A percentile compares a stretch with the other conserved stretches of the same genome.
phyloP scores from a whole-genome alignment of 2,329 filamentous ascomycete genomes.

The Rhexocercosporidium sp. region DNA sequence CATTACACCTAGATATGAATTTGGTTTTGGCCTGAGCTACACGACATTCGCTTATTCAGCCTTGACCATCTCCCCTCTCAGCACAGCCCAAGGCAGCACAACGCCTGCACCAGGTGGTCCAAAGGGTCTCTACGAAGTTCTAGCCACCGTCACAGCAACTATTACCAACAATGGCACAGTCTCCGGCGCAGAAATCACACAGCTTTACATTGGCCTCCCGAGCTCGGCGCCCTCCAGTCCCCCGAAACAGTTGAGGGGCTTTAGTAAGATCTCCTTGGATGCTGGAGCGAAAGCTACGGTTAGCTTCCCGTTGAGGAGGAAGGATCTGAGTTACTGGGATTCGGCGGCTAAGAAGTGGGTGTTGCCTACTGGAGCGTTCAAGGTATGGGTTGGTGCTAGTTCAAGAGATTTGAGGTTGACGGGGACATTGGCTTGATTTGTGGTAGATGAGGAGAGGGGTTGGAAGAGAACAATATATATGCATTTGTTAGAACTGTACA shows the following conservation, averaged over 20 bases:
- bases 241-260: slow-evolving; percentile 66
- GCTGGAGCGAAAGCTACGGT: slow-evolving; percentile 52
- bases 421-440: slow-evolving; percentile 23
- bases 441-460: not conserved
- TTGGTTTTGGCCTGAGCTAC: slow-evolving; percentile 59
- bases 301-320: slow-evolving; percentile 46
- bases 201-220: slow-evolving; percentile 48
- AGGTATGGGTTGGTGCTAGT: slow-evolving; percentile 35
- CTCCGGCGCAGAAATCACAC: slow-evolving; percentile 56
- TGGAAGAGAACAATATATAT: too few relatives aligned
- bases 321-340: slow-evolving; percentile 68
- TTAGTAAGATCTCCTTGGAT: slow-evolving; percentile 59
- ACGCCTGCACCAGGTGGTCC: slow-evolving; percentile 51
- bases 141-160: slow-evolving; percentile 62
- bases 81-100: slow-evolving; percentile 12
- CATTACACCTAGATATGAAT: slow-evolving; percentile 46
- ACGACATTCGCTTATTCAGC: slow-evolving; percentile 52
- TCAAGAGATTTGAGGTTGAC: slow-evolving; percentile 36
- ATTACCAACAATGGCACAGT: slow-evolving; percentile 67
- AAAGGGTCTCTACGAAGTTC: slow-evolving; percentile 65
- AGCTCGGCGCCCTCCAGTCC: slow-evolving; percentile 51
- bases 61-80: slow-evolving; percentile 25
- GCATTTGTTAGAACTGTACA: too few relatives aligned
- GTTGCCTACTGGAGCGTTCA: slow-evolving; percentile 41
- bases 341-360: slow-evolving; percentile 62